Evolutionary conservation across 257 asterid genomes (phyloP), one percentile per base, ranked within the genome.

Genomic region (Apocynum venetum): DNA sequence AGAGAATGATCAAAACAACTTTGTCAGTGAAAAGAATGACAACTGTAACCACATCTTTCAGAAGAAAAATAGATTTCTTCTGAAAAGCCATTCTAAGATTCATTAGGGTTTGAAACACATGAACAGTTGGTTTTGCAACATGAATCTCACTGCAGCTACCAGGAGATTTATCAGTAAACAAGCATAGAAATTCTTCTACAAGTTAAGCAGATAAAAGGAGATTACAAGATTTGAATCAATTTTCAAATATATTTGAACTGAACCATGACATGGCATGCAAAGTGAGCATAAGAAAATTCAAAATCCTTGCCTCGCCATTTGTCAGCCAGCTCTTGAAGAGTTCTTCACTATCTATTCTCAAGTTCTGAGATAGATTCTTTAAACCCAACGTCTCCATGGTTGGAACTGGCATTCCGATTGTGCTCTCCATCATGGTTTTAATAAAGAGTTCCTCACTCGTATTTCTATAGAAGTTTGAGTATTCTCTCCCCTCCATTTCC

Each of bases 381-480:
- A 91, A 89, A 10, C 98, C 97, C 86, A 93, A 56, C 97, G 86
- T 90, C 87, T 93, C 98, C 94, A 93, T 93, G 4, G 94, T 84
- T 72, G 98, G 97, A 59, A 88, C 88, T 31, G 94, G 87, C 88
- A 90, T 87, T 60, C 94, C 96, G 56, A 89, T 78, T 49, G 93
- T 78, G 84, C 87, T 85, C 85, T 93, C 98, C 97, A 91, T 90
- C 93, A 93, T 87, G 36, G 86, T 86, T 85, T 82, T 91, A 63
- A 91, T 90, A 78, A 93, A 91, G 85, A 93, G 5, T 65, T 93
- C 98, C 76, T 93, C 98, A 52, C 93, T 93, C 65, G 94, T 86
- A 88, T 93, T 93, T 80, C 96, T 80, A 76, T 81, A 84, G 8
- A 87, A 80, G 74, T 91, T 94, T 8, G 92, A 87, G 81, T 77